Evolutionary conservation across 352 stramenopile genomes (phyloP).

Genomic region (Pythium rishiriense): DNA sequence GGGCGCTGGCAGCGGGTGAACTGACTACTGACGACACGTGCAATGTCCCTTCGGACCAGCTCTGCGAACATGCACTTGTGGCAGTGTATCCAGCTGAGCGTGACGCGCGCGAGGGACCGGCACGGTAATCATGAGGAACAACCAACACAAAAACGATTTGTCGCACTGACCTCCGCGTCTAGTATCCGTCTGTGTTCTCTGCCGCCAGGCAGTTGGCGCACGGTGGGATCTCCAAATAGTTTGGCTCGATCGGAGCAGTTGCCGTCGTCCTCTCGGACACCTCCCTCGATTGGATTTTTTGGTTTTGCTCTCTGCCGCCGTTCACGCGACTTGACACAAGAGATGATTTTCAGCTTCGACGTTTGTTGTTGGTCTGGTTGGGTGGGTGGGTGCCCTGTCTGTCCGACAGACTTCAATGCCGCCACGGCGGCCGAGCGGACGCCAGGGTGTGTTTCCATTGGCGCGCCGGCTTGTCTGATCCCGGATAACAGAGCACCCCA

Average conservation of each 20-base stretch:
- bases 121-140: not conserved
- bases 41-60: conserved; percentile 4
- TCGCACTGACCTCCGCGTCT: conserved; percentile 14
- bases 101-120: conserved; percentile 8
- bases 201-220: not conserved
- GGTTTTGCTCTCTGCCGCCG: not conserved
- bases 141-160: conserved; percentile 11
- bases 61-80: not conserved
- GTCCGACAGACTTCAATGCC: conserved; percentile 15
- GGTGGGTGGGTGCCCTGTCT: conserved; percentile 15
- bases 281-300: not conserved
- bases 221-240: not conserved
- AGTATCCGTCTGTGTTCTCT: conserved; percentile 20
- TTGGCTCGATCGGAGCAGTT: not conserved
- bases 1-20: not conserved
- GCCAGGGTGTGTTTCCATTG: conserved; percentile 23
- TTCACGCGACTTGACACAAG: conserved; percentile 14
- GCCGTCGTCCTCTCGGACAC: conserved; percentile 6
- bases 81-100: conserved; percentile 6
- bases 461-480: conserved; percentile 18
- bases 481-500: conserved; percentile 11
- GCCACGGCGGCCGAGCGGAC: conserved; percentile 4
- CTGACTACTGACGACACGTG: conserved; percentile 9
- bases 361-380: no score
- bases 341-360: conserved; percentile 14